A percentile compares a stretch with the other conserved stretches of the same genome.
Conservation (phyloP, 768 basidiomycete species). For the Suillus alpinus region DNA sequence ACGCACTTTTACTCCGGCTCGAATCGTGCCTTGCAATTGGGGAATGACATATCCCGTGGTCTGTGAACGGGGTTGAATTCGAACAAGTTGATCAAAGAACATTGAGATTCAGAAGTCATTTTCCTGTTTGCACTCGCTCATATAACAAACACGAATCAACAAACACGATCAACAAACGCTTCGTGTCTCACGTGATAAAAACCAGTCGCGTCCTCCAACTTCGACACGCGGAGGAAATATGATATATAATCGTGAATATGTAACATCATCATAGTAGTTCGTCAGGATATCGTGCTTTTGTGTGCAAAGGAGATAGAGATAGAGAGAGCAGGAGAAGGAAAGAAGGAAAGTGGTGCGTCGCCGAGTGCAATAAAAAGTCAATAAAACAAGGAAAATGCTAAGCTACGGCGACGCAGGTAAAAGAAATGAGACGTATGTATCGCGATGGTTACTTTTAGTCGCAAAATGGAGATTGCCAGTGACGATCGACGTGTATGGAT, state of each 20-base stretch:
- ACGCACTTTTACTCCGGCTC: too few species aligned
- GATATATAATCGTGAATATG: conserved; percentile 4
- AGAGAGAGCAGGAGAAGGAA: background rate
- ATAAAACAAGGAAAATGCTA: conserved; percentile 1
- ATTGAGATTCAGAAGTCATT: too few species aligned
- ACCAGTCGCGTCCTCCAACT: conserved; percentile 10
- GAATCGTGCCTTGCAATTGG: too few species aligned
- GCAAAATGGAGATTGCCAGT: background rate
- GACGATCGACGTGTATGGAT: conserved; percentile 2
- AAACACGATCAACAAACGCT: conserved; percentile 18
- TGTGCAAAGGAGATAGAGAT: background rate
- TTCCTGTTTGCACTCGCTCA: conserved; percentile 7
- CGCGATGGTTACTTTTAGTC: conserved; percentile 10
- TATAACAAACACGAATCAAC: too few species aligned
- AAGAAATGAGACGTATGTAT: conserved; percentile 8
- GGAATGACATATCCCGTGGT: too few species aligned
- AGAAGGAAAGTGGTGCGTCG: conserved; percentile 1
- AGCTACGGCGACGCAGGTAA: conserved; percentile 1
- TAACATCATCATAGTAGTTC: conserved; percentile 1
- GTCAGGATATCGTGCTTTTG: conserved; percentile 2
- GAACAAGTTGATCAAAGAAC: too few species aligned
- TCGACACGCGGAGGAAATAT: background rate
- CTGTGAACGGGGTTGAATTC: too few species aligned
- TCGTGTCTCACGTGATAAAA: conserved; percentile 23
- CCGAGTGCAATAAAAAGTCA: conserved; percentile 1